Conservation (phyloP, 2,329 filamentous ascomycete species). For the Xylariaceae sp. region DNA sequence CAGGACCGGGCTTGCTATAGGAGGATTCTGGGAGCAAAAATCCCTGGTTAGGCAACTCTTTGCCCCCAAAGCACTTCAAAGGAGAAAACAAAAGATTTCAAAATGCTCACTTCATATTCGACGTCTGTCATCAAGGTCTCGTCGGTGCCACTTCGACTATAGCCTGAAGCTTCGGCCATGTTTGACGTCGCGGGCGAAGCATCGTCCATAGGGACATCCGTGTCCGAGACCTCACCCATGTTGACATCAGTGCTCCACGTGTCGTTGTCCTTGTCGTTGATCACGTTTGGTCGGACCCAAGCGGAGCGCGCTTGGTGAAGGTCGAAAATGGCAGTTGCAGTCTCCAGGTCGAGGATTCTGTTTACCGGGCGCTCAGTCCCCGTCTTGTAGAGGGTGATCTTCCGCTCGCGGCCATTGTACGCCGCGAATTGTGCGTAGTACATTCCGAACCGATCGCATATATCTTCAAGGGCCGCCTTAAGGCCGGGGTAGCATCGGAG, state of each 20-base stretch:
- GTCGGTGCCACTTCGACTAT: slow-evolving; percentile 1
- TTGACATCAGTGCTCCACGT: background rate
- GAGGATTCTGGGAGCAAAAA: too few relatives aligned
- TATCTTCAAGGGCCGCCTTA: slow-evolving; percentile 30
- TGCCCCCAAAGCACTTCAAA: too few relatives aligned
- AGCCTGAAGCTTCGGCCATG: background rate
- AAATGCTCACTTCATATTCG: background rate
- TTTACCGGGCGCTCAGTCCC: slow-evolving; percentile 10
- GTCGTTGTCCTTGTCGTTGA: too few relatives aligned
- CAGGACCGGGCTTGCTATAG: background rate
- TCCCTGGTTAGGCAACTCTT: too few relatives aligned
- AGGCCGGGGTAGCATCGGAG: slow-evolving; percentile 31
- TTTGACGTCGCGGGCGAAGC: background rate
- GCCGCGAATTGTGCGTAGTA: slow-evolving; percentile 34
- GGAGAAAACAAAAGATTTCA: too few relatives aligned
- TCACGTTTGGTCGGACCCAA: slow-evolving; percentile 9
- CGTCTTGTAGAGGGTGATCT: slow-evolving; percentile 28
- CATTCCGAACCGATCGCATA: slow-evolving; percentile 29
- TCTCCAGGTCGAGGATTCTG: slow-evolving; percentile 17
- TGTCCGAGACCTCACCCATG: too few relatives aligned
- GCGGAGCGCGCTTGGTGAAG: slow-evolving; percentile 27
- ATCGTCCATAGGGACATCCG: too few relatives aligned
- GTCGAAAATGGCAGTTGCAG: slow-evolving; percentile 28
- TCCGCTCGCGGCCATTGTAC: slow-evolving; percentile 22
- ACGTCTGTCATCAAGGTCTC: background rate